phyloP scores from a whole-genome alignment of 495 filamentous ascomycete genomes.

The Aspergillus homomorphus region DNA sequence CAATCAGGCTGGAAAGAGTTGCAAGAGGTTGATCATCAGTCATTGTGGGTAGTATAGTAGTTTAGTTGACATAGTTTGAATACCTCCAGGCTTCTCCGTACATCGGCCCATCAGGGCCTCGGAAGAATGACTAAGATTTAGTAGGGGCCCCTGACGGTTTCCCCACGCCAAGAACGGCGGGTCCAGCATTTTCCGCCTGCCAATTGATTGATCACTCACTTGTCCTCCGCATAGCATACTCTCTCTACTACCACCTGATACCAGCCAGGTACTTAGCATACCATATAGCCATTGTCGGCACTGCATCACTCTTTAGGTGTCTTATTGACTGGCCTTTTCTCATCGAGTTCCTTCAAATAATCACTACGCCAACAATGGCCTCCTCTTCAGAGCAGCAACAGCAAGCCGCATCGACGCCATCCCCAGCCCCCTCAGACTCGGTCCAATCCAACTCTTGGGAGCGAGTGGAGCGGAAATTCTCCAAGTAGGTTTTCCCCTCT shows the following conservation, averaged over 20 bases:
- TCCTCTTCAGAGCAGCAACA: slow-evolving; percentile 15
- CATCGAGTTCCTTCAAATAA: background rate
- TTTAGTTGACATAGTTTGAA: too few species aligned
- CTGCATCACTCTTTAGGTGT: background rate
- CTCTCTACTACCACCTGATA: background rate
- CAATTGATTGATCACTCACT: background rate
- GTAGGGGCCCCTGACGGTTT: background rate
- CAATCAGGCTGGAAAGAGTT: too few species aligned
- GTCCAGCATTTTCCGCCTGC: slow-evolving; percentile 22
- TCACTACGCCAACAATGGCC: slow-evolving; percentile 12
- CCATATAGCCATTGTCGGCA: background rate
- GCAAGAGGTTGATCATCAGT: too few species aligned
- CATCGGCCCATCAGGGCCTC: too few species aligned
- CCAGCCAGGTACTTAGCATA: background rate
- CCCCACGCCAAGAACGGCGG: slow-evolving; percentile 34
- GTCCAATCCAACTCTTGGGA: slow-evolving; percentile 34
- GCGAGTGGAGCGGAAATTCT: slow-evolving; percentile 39
- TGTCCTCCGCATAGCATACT: background rate
- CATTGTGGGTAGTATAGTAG: too few species aligned
- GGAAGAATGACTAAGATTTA: slow-evolving; percentile 1
- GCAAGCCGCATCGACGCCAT: background rate
- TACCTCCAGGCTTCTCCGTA: too few species aligned
- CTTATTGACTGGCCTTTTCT: background rate
- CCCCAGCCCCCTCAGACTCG: slow-evolving; percentile 14
- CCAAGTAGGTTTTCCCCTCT: slow-evolving; percentile 31